These are phyloP conservation scores for Beauveria varroae DNA, from an alignment of 2,329 filamentous ascomycete species.

Conservation along the genomic window DNA sequence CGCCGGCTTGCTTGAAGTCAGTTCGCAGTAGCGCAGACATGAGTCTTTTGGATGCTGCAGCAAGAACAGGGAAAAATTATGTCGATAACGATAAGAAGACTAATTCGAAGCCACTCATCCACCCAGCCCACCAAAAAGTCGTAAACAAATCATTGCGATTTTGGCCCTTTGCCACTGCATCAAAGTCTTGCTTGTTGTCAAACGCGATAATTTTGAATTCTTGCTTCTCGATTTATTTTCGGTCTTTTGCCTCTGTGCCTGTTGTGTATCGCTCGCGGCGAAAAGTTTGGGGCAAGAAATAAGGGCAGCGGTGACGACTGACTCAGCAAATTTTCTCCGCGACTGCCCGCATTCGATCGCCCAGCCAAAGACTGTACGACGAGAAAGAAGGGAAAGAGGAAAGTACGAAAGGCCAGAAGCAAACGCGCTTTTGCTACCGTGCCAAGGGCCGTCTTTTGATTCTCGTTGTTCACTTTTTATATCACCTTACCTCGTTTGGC, in stretches of 20 bases:
- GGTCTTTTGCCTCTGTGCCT: slow-evolving; percentile 18
- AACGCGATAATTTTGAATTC: slow-evolving; percentile 15
- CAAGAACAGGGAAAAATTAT: not conserved
- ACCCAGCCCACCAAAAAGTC: slow-evolving; percentile 11
- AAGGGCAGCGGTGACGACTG: slow-evolving; percentile 30
- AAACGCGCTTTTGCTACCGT: not conserved
- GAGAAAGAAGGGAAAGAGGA: not conserved
- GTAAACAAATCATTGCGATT: not conserved
- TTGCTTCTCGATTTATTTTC: slow-evolving; percentile 17
- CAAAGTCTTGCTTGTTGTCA: not conserved
- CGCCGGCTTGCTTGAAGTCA: not conserved
- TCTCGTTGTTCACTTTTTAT: not conserved
- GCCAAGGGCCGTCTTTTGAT: not conserved
- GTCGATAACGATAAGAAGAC: slow-evolving; percentile 10
- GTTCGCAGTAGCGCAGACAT: not conserved
- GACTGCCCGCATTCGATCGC: slow-evolving; percentile 20
- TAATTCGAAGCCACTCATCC: not conserved
- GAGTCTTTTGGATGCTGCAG: not conserved
- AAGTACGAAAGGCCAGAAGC: not conserved
- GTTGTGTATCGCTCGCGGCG: slow-evolving; percentile 32
- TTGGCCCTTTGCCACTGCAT: not conserved
- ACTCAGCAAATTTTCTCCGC: slow-evolving; percentile 37
- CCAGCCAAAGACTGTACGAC: not conserved
- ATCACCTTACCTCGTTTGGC: not conserved
- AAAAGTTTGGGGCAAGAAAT: slow-evolving; percentile 32